Base-by-base conservation (phyloP, 306 rosid species). In the Begonia loranthoides region DNA sequence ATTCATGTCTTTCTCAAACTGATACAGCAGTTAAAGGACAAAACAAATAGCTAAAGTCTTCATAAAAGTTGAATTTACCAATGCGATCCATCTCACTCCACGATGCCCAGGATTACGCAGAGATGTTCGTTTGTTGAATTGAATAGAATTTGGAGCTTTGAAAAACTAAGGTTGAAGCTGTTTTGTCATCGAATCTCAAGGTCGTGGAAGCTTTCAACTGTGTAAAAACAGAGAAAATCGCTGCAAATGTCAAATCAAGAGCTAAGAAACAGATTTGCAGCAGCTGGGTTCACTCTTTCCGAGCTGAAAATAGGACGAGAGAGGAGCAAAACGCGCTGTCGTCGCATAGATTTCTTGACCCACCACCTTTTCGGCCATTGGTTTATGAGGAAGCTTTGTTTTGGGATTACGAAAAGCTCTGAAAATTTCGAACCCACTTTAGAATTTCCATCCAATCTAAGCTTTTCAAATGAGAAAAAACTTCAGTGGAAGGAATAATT, bases 151-250 rank as follows among this genome's bases (percentile, higher is more conserved):
- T 0, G 36, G 8, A 28, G 36, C 36, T 3, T 28, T 43, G 5
- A 43, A 4, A 10, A 43, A 43, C 15, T 12, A 12, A 6, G 4
- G 13, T 1, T 10, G 9, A 28, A 28, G 13, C 4, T 14, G 1
- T 52, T 8, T 52, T 4, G 16, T 10, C 41, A 57, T 54, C 52
- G 34, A 24, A 87, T 87, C 83, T 64, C 55, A 62, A 68, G 56
- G 70, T 72, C 61, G 50, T 68, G 64, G 78, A 84, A 79, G 69
- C 56, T 77, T 89, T 94, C 97, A 89, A 79, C 22, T 16, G 57
- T 41, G 66, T 40, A 51, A 71, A 14, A 73, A 76, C 97, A 79
- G 38, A 67, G 14, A 28, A 24, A 4, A 15, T 12, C 6, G 66
- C 64, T 17, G 56, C 61, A 68, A 72, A 65, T 69, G 56, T 73